phyloP scores from a whole-genome alignment of 306 rosid genomes.

The Cercis canadensis region DNA sequence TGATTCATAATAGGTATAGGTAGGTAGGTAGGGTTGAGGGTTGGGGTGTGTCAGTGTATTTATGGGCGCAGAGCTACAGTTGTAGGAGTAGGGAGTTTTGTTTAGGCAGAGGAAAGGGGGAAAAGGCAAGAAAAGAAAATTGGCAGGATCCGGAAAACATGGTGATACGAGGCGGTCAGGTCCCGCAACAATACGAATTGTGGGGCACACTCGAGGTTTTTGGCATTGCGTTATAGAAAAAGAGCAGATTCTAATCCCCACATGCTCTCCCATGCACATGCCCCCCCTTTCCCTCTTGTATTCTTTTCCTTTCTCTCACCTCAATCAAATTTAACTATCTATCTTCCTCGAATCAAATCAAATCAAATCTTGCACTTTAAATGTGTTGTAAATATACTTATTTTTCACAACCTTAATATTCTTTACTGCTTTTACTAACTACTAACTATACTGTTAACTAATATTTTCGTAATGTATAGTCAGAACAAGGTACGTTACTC shows the following conservation, averaged over 20 bases:
- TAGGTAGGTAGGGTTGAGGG: conserved; percentile 4
- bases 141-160: conserved; percentile 87
- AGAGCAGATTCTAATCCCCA: conserved; percentile 57
- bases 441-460: background rate
- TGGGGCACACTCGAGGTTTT: no score
- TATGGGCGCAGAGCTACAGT: no score
- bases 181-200: conserved; percentile 60
- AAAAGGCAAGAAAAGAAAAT: conserved; percentile 39
- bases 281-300: no score
- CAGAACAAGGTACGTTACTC: no score
- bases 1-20: no score
- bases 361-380: no score
- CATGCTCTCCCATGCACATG: conserved; percentile 66
- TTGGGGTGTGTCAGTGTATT: background rate
- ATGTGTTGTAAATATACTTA: no score
- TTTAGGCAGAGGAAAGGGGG: no score
- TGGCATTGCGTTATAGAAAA: conserved; percentile 47
- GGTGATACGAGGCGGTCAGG: conserved; percentile 50
- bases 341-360: conserved; percentile 27
- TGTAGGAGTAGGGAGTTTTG: no score
- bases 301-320: background rate
- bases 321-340: background rate
- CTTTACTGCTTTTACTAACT: background rate
- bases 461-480: background rate
- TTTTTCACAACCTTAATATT: background rate